phyloP scores from a whole-genome alignment of 768 basidiomycete genomes.

The Thelephora aurantiotincta region DNA sequence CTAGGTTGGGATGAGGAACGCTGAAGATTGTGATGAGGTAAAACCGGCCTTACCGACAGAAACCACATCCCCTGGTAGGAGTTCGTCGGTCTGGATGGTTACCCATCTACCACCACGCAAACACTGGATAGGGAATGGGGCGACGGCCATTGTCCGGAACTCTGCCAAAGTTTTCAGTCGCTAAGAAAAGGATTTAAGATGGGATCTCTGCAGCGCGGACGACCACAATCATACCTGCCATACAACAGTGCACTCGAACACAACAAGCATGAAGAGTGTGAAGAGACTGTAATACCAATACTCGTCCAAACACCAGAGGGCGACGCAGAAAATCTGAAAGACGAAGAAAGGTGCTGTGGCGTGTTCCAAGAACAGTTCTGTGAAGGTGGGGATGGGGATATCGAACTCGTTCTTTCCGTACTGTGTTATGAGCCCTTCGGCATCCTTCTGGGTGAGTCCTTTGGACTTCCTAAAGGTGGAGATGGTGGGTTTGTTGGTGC shows the following conservation, averaged over 20 bases:
- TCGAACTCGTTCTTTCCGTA: conserved; percentile 95
- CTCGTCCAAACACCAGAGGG: conserved; percentile 94
- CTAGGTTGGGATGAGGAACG: conserved; percentile 19
- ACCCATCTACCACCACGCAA: conserved; percentile 73
- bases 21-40: neutral
- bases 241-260: conserved; percentile 98
- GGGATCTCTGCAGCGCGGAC: neutral
- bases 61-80: conserved; percentile 87
- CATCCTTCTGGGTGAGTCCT: conserved; percentile 35
- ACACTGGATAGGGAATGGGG: conserved; percentile 76
- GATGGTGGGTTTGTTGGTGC: conserved; percentile 53
- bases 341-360: conserved; percentile 99
- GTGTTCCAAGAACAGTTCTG: conserved; percentile 86
- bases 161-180: conserved; percentile 88
- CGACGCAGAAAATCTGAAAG: conserved; percentile 96
- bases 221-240: conserved; percentile 62
- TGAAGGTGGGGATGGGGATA: conserved; percentile 92
- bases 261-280: conserved; percentile 94
- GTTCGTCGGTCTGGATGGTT: conserved; percentile 67
- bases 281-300: conserved; percentile 99
- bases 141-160: conserved; percentile 93
- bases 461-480: conserved; percentile 45
- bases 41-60: conserved; percentile 45
- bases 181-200: conserved; percentile 25
- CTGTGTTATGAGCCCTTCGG: conserved; percentile 40